These are phyloP conservation scores for Phoenix dactylifera DNA, from an alignment of 176 grass and related monocot genomes.

Conservation along the genomic window DNA sequence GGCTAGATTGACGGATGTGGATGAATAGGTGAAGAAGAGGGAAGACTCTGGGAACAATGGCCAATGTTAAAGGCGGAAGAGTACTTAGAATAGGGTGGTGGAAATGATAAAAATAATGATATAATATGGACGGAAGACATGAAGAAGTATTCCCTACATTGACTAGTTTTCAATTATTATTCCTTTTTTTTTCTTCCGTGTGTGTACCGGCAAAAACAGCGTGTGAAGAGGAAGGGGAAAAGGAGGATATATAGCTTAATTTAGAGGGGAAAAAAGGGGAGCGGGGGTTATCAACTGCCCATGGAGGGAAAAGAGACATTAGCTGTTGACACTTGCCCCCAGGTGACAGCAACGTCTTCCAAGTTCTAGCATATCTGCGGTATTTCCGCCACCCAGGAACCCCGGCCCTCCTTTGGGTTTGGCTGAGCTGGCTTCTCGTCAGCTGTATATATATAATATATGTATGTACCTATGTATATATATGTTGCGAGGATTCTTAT, in stretches of 20 bases:
- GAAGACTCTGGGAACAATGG: conserved; percentile 13
- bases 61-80: conserved; percentile 25
- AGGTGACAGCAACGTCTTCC: conserved; percentile 13
- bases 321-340: conserved; percentile 40
- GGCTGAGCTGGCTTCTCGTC: conserved; percentile 19
- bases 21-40: conserved; percentile 32
- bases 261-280: conserved; percentile 1
- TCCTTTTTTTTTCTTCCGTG: neutral
- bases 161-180: conserved; percentile 20
- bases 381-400: conserved; percentile 4
- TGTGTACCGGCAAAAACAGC: conserved; percentile 9
- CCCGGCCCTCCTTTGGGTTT: conserved; percentile 5
- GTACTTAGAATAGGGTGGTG: neutral
- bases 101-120: conserved; percentile 38
- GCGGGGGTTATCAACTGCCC: conserved; percentile 21
- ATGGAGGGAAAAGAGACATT: conserved; percentile 31
- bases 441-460: no score
- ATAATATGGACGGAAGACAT: conserved; percentile 35
- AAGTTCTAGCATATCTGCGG: conserved; percentile 6
- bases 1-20: conserved; percentile 23
- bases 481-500: no score
- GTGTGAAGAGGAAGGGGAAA: conserved; percentile 6
- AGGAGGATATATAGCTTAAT: neutral
- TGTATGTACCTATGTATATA: no score
- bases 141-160: conserved; percentile 76